A percentile compares a stretch with the other conserved stretches of the same genome.
Conservation (phyloP, 1,139 yeast species). For the Blastobotrys arbuscula region DNA sequence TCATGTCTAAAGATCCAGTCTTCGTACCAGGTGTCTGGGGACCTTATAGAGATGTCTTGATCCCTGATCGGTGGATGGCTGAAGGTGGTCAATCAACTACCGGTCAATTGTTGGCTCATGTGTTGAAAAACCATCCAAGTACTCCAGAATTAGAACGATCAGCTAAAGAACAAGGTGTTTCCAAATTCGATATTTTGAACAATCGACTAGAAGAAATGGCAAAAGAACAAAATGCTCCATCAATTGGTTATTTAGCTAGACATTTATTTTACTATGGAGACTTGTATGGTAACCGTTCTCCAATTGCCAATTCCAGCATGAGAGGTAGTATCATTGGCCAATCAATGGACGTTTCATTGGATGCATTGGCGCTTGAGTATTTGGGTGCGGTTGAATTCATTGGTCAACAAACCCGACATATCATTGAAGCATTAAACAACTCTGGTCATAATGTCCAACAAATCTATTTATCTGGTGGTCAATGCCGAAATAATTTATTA, state of each 20-base stretch:
- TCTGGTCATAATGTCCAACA: constrained; percentile 73
- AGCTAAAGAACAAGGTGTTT: constrained; percentile 59
- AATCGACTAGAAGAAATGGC: constrained; percentile 63
- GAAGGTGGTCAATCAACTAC: constrained; percentile 99
- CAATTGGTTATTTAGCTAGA: constrained; percentile 75
- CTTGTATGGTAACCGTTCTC: constrained; percentile 93
- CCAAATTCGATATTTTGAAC: constrained; percentile 80
- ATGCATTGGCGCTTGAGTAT: constrained; percentile 78
- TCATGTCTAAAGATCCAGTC: constrained; percentile 75
- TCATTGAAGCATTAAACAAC: constrained; percentile 74
- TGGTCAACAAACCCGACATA: constrained; percentile 96
- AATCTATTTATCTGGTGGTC: constrained; percentile 93
- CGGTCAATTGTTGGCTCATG: constrained; percentile 88
- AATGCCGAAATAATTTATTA: constrained; percentile 82
- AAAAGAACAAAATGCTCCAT: constrained; percentile 50
- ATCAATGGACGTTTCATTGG: constrained; percentile 81
- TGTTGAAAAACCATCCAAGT: constrained; percentile 87
- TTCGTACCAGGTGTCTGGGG: constrained; percentile 99
- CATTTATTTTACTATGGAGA: constrained; percentile 93
- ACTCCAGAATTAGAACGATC: constrained; percentile 56
- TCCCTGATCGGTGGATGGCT: constrained; percentile 90
- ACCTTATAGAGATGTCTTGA: constrained; percentile 88
- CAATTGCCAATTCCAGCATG: constrained; percentile 92
- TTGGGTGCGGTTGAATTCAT: constrained; percentile 95
- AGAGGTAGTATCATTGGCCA: constrained; percentile 90